phyloP scores from a whole-genome alignment of 169 alveolate species.

The Fabrea salina region DNA sequence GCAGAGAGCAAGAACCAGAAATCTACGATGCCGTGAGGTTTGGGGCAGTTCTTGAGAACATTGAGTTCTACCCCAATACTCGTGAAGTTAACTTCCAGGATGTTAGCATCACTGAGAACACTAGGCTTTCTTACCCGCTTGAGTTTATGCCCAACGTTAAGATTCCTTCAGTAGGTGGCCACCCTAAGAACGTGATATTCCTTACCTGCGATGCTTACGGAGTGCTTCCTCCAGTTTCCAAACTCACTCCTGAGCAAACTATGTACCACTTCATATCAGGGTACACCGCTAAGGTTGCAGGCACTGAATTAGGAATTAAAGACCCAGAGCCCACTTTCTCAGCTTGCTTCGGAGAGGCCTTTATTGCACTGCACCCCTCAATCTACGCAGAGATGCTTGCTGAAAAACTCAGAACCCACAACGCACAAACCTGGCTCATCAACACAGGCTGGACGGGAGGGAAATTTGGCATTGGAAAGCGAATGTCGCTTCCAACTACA shows the following conservation, averaged over 20 bases:
- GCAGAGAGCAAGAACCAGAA: slow-evolving; percentile 94
- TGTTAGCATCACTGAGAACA: slow-evolving; percentile 89
- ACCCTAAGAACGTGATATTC: slow-evolving; percentile 93
- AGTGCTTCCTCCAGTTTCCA: slow-evolving; percentile 94
- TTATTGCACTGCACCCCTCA: slow-evolving; percentile 93
- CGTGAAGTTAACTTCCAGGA: slow-evolving; percentile 90
- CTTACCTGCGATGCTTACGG: slow-evolving; percentile 96
- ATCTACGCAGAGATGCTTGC: slow-evolving; percentile 89
- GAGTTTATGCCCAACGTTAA: slow-evolving; percentile 89
- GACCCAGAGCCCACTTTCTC: slow-evolving; percentile 94
- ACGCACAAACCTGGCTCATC: slow-evolving; percentile 86
- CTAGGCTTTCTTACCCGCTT: slow-evolving; percentile 93
- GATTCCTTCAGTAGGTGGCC: slow-evolving; percentile 93
- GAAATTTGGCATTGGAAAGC: slow-evolving; percentile 87
- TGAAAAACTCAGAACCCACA: slow-evolving; percentile 61
- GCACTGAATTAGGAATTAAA: slow-evolving; percentile 92
- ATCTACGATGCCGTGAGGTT: slow-evolving; percentile 90
- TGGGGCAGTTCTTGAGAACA: slow-evolving; percentile 91
- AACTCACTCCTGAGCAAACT: slow-evolving; percentile 86
- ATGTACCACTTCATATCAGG: slow-evolving; percentile 95
- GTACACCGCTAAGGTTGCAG: slow-evolving; percentile 94
- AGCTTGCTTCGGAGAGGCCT: slow-evolving; percentile 97
- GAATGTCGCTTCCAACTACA: slow-evolving; percentile 88
- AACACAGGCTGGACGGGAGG: slow-evolving; percentile 97
- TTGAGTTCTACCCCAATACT: slow-evolving; percentile 78